phyloP scores from a whole-genome alignment of 257 asterid genomes.

The Ocimum tenuiflorum region DNA sequence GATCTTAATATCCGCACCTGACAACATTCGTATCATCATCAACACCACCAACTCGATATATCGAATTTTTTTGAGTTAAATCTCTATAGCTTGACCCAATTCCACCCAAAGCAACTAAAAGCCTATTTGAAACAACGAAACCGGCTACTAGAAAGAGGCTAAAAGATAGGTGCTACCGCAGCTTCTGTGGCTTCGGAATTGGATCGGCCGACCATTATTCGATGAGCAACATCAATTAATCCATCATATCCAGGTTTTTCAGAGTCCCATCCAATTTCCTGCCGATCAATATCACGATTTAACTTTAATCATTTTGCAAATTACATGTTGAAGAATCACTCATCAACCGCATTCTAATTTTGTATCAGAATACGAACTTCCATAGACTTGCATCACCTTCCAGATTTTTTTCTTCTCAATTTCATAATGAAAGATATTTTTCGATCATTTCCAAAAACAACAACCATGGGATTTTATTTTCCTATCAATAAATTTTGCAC shows the following conservation, averaged over 20 bases:
- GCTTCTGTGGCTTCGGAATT: constrained; percentile 62
- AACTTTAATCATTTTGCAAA: background rate
- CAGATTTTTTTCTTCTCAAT: background rate
- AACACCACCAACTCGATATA: background rate
- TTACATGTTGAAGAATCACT: background rate
- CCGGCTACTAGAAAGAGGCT: background rate
- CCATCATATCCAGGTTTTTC: constrained; percentile 76
- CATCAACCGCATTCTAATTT: background rate
- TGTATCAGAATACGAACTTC: background rate
- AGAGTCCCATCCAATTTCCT: constrained; percentile 87
- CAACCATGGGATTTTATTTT: background rate
- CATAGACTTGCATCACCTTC: background rate
- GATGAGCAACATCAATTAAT: constrained; percentile 70
- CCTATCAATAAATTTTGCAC: background rate
- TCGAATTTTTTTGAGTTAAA: background rate
- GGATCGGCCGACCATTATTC: constrained; percentile 58
- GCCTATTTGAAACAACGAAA: background rate
- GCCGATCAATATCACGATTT: constrained; percentile 6
- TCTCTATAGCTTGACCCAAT: background rate
- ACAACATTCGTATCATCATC: background rate
- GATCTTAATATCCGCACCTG: constrained; percentile 62
- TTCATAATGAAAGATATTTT: background rate
- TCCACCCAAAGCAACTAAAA: too few relatives aligned
- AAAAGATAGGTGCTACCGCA: constrained; percentile 35
- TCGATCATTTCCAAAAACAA: background rate